These are phyloP conservation scores for Acephala macrosclerotiorum DNA, from an alignment of 2,329 filamentous ascomycete species.

Conservation along the genomic window DNA sequence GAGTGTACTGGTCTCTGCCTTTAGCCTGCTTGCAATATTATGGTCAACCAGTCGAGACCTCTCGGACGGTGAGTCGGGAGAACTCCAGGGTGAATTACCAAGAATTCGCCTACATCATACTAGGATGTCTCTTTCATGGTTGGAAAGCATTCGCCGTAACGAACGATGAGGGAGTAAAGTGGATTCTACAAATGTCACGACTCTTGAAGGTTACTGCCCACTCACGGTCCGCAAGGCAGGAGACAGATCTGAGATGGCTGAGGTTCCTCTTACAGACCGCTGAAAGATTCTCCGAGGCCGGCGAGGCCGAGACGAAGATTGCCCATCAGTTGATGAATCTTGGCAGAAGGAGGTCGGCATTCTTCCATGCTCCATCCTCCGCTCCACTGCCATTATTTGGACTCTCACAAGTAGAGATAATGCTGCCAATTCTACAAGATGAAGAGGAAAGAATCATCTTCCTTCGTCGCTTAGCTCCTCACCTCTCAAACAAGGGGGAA, in stretches of 20 bases:
- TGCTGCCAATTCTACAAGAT: not conserved
- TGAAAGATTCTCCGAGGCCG: not conserved
- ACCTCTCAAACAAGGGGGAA: not conserved
- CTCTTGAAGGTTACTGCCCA: constrained; percentile 1
- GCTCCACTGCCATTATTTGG: constrained; percentile 15
- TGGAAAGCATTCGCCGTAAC: constrained; percentile 14
- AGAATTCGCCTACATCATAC: not conserved
- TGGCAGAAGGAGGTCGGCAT: constrained; percentile 17
- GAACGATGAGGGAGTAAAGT: constrained; percentile 16
- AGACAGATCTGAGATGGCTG: constrained; percentile 5
- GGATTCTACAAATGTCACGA: not conserved
- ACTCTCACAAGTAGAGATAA: not conserved
- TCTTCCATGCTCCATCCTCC: not conserved
- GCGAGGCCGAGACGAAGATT: constrained; percentile 10
- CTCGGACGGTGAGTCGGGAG: not conserved
- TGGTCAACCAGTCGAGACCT: constrained; percentile 3
- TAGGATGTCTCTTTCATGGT: constrained; percentile 15
- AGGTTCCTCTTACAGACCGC: not conserved
- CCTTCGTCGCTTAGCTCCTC: not conserved
- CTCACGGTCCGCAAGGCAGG: not conserved
- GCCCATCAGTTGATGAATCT: constrained; percentile 21
- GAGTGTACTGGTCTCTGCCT: constrained; percentile 15
- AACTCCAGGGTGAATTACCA: not conserved
- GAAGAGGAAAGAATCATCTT: not conserved
- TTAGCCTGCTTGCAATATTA: constrained; percentile 14